A percentile compares a stretch with the other conserved stretches of the same genome.
phyloP scores from a whole-genome alignment of 768 basidiomycete species.

The Clavaria fumosa region DNA sequence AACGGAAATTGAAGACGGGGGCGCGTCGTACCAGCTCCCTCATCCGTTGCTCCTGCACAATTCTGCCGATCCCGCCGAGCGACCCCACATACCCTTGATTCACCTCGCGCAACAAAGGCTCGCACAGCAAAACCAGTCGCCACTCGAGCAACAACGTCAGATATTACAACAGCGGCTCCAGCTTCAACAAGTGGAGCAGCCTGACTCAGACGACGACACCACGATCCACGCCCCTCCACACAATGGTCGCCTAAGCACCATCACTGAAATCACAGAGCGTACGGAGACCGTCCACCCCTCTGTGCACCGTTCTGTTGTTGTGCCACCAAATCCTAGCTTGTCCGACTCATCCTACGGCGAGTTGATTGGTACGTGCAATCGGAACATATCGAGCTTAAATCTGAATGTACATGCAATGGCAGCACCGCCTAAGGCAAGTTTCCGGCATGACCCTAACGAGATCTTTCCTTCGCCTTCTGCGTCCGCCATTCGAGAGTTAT shows the following conservation, averaged over 20 bases:
- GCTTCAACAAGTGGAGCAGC: no score
- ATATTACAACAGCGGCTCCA: no score
- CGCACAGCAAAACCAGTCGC: no score
- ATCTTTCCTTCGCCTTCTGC: conserved; percentile 52
- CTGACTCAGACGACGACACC: conserved; percentile 14
- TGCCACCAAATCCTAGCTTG: conserved; percentile 26
- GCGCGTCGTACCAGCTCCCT: background rate
- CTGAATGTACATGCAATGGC: background rate
- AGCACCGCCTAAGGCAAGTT: conserved; percentile 6
- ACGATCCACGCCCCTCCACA: conserved; percentile 11
- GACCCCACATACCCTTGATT: conserved; percentile 43
- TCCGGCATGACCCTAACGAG: conserved; percentile 34
- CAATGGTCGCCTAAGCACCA: conserved; percentile 39
- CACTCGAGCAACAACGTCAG: no score
- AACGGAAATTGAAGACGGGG: no score
- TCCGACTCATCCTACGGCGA: conserved; percentile 49
- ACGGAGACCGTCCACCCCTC: no score
- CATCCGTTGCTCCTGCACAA: no score
- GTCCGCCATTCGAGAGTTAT: conserved; percentile 48
- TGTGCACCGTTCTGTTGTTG: conserved; percentile 36
- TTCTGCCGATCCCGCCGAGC: conserved; percentile 19
- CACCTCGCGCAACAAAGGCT: conserved; percentile 42
- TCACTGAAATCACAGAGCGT: conserved; percentile 50
- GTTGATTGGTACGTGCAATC: conserved; percentile 32
- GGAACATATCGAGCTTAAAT: background rate